phyloP scores from a whole-genome alignment of 768 basidiomycete genomes.

The Cystobasidium onofrii region DNA sequence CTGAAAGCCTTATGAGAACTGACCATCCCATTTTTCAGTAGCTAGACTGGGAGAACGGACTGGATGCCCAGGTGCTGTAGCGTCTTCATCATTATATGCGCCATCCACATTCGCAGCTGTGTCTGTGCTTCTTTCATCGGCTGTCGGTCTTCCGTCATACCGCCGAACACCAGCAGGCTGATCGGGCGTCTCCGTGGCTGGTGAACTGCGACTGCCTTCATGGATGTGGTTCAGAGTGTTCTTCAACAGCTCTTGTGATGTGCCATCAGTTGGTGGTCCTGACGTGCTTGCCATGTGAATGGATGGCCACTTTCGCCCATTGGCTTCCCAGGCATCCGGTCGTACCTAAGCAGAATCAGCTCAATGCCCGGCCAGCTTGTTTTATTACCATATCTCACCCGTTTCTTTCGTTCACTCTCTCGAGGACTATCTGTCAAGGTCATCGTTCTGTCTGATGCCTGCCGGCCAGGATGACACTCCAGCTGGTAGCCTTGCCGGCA shows the following conservation, averaged over 20 bases:
- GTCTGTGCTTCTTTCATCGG: neutral
- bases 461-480: conserved; percentile 21
- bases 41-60: neutral
- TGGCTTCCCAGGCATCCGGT: neutral
- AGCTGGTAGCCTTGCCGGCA: conserved; percentile 56
- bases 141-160: neutral
- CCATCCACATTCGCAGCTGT: neutral
- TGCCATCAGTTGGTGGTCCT: neutral
- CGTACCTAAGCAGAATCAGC: neutral
- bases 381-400: neutral
- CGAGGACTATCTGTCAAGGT: too few species aligned
- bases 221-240: neutral
- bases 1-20: neutral
- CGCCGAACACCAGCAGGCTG: neutral
- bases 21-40: neutral
- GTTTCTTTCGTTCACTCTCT: too few species aligned
- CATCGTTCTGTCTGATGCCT: neutral
- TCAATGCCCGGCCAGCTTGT: neutral
- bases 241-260: neutral
- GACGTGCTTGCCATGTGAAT: neutral
- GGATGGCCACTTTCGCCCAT: neutral
- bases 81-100: too few species aligned
- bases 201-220: neutral
- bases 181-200: neutral
- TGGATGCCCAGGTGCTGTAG: neutral